phyloP scores from a whole-genome alignment of 202 grass and related monocot genomes.

The Cymbopogon flexuosus region DNA sequence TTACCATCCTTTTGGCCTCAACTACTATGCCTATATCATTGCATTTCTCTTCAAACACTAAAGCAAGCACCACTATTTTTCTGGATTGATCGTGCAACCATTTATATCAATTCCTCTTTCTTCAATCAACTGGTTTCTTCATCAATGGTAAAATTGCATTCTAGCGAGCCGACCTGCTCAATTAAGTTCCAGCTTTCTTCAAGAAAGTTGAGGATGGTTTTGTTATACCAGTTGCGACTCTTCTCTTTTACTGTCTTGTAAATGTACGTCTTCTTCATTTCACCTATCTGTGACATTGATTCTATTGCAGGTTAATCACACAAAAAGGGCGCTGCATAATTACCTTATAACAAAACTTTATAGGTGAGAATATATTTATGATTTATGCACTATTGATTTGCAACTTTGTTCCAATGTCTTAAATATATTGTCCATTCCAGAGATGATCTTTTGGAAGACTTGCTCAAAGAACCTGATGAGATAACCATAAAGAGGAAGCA shows the following conservation, averaged over 20 bases:
- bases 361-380: constrained; percentile 44
- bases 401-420: constrained; percentile 11
- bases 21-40: background rate
- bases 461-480: constrained; percentile 95
- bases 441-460: constrained; percentile 69
- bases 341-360: constrained; percentile 83
- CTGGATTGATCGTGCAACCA: background rate
- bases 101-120: background rate
- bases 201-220: background rate
- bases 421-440: constrained; percentile 36
- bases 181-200: background rate
- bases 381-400: background rate
- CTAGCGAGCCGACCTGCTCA: background rate
- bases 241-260: background rate
- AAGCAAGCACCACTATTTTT: background rate
- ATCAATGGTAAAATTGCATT: constrained; percentile 4
- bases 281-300: constrained; percentile 26
- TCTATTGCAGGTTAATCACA: constrained; percentile 87
- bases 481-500: constrained; percentile 78
- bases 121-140: background rate
- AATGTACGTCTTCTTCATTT: background rate
- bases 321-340: constrained; percentile 95
- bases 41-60: background rate
- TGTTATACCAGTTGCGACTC: background rate
- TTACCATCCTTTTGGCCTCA: background rate